These are phyloP conservation scores for Venturia asperata DNA, from an alignment of 2,329 filamentous ascomycete genomes.

Conservation along the genomic window DNA sequence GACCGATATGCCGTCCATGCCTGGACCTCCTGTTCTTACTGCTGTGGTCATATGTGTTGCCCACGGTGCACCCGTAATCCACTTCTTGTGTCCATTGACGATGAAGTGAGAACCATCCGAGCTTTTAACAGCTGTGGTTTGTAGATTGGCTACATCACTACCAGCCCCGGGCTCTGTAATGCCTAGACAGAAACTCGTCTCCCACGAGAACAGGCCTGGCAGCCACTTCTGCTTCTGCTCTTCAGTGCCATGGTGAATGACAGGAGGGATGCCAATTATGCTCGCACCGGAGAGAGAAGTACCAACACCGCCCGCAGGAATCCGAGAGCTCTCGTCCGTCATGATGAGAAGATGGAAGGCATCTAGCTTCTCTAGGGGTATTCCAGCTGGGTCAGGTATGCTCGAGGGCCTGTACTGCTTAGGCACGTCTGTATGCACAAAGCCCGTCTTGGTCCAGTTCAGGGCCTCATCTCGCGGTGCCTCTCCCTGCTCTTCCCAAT, in stretches of 20 bases:
- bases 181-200: slow-evolving; percentile 56
- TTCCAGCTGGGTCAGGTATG: slow-evolving; percentile 33
- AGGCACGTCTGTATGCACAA: slow-evolving; percentile 39
- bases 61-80: slow-evolving; percentile 58
- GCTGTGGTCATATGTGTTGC: slow-evolving; percentile 57
- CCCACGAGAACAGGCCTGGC: slow-evolving; percentile 51
- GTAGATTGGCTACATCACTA: slow-evolving; percentile 55
- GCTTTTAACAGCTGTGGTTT: slow-evolving; percentile 62
- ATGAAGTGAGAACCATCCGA: slow-evolving; percentile 64
- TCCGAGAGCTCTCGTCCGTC: slow-evolving; percentile 49
- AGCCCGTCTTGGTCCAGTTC: slow-evolving; percentile 37
- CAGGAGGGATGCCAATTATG: slow-evolving; percentile 56
- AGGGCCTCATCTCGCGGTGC: slow-evolving; percentile 40
- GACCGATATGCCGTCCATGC: slow-evolving; percentile 49
- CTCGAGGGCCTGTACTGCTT: slow-evolving; percentile 36
- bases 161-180: slow-evolving; percentile 57
- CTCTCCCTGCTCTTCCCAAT: slow-evolving; percentile 53
- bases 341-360: slow-evolving; percentile 42
- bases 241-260: slow-evolving; percentile 55
- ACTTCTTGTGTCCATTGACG: slow-evolving; percentile 62
- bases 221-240: slow-evolving; percentile 54
- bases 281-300: slow-evolving; percentile 54
- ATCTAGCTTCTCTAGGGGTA: slow-evolving; percentile 33
- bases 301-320: slow-evolving; percentile 49
- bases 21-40: slow-evolving; percentile 51